A percentile compares a stretch with the other conserved stretches of the same genome.
These are phyloP conservation scores for Potentilla sterilis DNA, from an alignment of 306 rosid species.

Conservation along the genomic window DNA sequence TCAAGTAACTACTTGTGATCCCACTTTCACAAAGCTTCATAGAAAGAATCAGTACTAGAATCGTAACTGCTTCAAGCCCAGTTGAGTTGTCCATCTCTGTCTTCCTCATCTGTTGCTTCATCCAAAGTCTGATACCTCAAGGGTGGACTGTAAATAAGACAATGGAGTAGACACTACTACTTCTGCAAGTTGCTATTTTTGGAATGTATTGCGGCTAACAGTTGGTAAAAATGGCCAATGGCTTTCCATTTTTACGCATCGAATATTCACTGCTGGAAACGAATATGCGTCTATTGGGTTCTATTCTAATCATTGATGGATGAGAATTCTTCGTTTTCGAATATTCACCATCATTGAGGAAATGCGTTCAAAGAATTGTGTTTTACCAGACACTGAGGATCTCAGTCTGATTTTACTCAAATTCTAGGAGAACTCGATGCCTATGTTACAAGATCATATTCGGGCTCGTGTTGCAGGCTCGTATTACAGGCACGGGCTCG, in stretches of 20 bases:
- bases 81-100: background rate
- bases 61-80: constrained; percentile 21
- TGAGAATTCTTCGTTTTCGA: too few relatives aligned
- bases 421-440: too few relatives aligned
- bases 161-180: background rate
- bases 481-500: too few relatives aligned
- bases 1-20: constrained; percentile 40
- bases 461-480: too few relatives aligned
- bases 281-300: constrained; percentile 1
- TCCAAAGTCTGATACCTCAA: background rate
- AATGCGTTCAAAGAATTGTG: too few relatives aligned
- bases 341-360: too few relatives aligned
- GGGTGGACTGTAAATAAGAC: background rate
- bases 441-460: too few relatives aligned
- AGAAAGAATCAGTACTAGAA: constrained; percentile 23
- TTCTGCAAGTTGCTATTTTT: background rate
- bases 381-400: too few relatives aligned
- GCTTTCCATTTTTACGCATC: background rate
- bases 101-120: background rate
- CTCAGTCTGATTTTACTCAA: too few relatives aligned
- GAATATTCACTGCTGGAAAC: background rate
- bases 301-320: too few relatives aligned
- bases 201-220: background rate
- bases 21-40: constrained; percentile 49
- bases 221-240: background rate